Conservation (phyloP, 140 eudicot genomes). For the Senecio squalidus region DNA sequence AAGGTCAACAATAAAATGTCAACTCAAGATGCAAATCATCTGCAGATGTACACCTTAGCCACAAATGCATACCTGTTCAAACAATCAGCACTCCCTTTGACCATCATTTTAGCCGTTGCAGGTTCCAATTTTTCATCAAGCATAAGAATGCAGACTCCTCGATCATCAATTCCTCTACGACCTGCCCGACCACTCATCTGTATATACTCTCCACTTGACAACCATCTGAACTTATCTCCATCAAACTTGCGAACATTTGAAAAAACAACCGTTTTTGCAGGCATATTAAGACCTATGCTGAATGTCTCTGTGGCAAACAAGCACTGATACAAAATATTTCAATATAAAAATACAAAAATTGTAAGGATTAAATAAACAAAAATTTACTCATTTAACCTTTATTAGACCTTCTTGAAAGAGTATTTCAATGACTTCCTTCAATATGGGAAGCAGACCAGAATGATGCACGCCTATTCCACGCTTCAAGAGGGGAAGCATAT, state of each 20-base stretch:
- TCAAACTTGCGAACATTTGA: conserved; percentile 98
- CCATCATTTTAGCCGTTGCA: conserved; percentile 92
- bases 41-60: too few species aligned
- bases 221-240: conserved; percentile 98
- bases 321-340: conserved; percentile 49
- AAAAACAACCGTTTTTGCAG: conserved; percentile 99
- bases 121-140: conserved; percentile 98
- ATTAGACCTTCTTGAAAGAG: conserved; percentile 96
- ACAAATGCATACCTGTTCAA: conserved; percentile 72
- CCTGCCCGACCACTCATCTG: conserved; percentile 99
- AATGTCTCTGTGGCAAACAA: conserved; percentile 99
- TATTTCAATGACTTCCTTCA: conserved; percentile 98
- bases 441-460: conserved; percentile 95
- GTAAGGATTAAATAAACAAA: background rate
- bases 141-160: conserved; percentile 98
- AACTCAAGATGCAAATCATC: background rate
- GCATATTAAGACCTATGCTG: conserved; percentile 99
- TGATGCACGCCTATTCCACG: conserved; percentile 99
- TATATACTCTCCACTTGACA: conserved; percentile 95
- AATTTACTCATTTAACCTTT: conserved; percentile 48
- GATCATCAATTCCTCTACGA: conserved; percentile 97
- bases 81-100: conserved; percentile 97
- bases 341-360: conserved; percentile 1
- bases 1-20: conserved; percentile 11
- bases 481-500: conserved; percentile 94